Conservation (phyloP, 2,329 filamentous ascomycete genomes). For the Metarhizium rileyi region DNA sequence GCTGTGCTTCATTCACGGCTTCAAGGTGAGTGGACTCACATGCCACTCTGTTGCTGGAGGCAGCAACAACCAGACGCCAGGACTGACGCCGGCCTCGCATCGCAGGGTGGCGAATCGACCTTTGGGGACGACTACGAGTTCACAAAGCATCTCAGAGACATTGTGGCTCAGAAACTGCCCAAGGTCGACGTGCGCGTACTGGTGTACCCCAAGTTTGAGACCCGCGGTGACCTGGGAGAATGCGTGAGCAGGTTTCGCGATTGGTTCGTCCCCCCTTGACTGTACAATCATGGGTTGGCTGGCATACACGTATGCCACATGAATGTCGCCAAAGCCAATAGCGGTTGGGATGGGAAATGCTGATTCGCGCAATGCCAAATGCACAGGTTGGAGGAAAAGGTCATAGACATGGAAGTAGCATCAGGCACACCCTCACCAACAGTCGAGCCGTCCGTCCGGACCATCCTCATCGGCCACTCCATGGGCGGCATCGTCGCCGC, state of each 20-base stretch:
- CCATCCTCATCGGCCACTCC: constrained; percentile 75
- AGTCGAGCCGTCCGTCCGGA: constrained; percentile 73
- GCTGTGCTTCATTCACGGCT: constrained; percentile 79
- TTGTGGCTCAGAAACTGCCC: constrained; percentile 56
- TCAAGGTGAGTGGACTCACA: constrained; percentile 48
- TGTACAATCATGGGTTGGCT: too few relatives aligned
- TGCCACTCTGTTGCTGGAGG: neutral
- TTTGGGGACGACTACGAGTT: constrained; percentile 59
- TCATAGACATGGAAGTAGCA: constrained; percentile 88
- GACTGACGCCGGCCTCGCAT: constrained; percentile 19
- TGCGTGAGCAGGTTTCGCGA: constrained; percentile 66
- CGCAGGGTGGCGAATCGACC: constrained; percentile 64
- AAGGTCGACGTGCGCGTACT: constrained; percentile 57
- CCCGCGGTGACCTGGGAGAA: constrained; percentile 63
- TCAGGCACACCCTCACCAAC: constrained; percentile 74
- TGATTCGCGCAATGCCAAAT: too few relatives aligned
- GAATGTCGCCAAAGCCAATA: neutral
- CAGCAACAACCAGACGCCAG: neutral
- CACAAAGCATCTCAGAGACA: constrained; percentile 58
- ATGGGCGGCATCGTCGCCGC: constrained; percentile 94
- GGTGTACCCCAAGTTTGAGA: constrained; percentile 76
- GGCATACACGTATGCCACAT: too few relatives aligned
- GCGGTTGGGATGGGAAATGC: too few relatives aligned
- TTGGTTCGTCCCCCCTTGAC: constrained; percentile 43
- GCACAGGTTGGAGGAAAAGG: constrained; percentile 71